Evolutionary conservation across 2,329 filamentous ascomycete genomes (phyloP), one percentile per base, ranked within the genome.

Genomic region (Nemania diffusa): DNA sequence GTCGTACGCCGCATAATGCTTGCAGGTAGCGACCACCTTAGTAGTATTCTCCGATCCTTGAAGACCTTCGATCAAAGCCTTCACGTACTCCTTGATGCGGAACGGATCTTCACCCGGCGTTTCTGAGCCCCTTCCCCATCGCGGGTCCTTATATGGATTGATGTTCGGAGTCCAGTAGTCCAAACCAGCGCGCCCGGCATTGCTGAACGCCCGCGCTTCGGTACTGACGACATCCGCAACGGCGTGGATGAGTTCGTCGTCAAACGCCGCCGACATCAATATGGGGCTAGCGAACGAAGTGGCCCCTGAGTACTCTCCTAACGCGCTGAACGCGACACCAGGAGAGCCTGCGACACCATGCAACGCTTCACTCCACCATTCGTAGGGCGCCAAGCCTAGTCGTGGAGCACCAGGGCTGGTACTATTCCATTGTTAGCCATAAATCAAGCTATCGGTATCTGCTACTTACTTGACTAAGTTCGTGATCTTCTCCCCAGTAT

Each of bases 311-410:
- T 73, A 78, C 53, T 77, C 72, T 15, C 71, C 72, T 2, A 69
- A 69, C 9, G 57, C 44, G 3, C 52, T 64, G 57, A 77, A 77
- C 1, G 37, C 64, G 5, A 78, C 75, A 0, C 87, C 88, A 0
- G 84, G 84, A 22, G 82, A 83, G 3, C 71, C 74, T 3, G 85
- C 88, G 0, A 91, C 80, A 1, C 90, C 90, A 72, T 91, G 89
- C 0, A 91, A 82, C 1, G 85, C 88, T 76, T 89, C 87, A 51
- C 82, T 85, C 86, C 87, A 90, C 81, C 87, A 89, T 71, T 86
- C 80, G 70, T 91, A 91, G 0, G 82, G 75, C 0, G 85, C 84
- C 0, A 90, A 78, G 5, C 87, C 87, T 0, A 91, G 80, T 29
- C 87, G 80, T 0, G 84, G 79, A 6, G 86, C 84, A 0, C 87